A percentile compares a stretch with the other conserved stretches of the same genome.
Conservation (phyloP, 2,329 filamentous ascomycete genomes). For the Aspergillus sp. region DNA sequence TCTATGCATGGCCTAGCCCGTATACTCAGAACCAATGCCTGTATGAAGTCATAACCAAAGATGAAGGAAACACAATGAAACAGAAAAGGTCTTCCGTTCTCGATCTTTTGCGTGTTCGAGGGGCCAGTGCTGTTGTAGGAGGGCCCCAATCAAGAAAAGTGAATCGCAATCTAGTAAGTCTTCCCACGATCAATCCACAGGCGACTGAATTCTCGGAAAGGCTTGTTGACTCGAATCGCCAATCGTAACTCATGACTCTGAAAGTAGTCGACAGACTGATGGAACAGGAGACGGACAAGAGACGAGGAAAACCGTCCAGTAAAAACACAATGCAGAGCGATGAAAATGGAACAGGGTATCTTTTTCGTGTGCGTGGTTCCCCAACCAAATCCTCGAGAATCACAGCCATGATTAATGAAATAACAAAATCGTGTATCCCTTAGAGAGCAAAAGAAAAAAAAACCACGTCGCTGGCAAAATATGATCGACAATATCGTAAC, state of each 20-base stretch:
- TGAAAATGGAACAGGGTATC: conserved; percentile 25
- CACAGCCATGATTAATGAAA: conserved; percentile 9
- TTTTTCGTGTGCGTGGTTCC: conserved; percentile 28
- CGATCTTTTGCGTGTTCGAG: background rate
- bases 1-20: background rate
- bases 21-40: background rate
- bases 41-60: background rate
- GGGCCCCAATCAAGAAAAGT: background rate
- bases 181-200: no score
- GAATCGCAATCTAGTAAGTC: background rate
- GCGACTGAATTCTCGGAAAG: no score
- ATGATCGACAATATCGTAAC: conserved; percentile 18
- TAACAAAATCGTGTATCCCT: conserved; percentile 14
- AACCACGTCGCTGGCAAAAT: background rate
- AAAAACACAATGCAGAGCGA: conserved; percentile 11
- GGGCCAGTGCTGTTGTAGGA: no score
- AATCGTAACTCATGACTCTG: background rate
- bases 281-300: background rate
- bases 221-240: no score
- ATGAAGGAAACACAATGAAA: background rate
- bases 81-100: background rate
- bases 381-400: conserved; percentile 13
- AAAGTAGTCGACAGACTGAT: background rate
- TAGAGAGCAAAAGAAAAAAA: background rate
- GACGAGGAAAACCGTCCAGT: background rate